Evolutionary conservation across 257 asterid species (phyloP), one percentile per base, ranked within the genome.

Genomic region (Nicotiana attenuata): DNA sequence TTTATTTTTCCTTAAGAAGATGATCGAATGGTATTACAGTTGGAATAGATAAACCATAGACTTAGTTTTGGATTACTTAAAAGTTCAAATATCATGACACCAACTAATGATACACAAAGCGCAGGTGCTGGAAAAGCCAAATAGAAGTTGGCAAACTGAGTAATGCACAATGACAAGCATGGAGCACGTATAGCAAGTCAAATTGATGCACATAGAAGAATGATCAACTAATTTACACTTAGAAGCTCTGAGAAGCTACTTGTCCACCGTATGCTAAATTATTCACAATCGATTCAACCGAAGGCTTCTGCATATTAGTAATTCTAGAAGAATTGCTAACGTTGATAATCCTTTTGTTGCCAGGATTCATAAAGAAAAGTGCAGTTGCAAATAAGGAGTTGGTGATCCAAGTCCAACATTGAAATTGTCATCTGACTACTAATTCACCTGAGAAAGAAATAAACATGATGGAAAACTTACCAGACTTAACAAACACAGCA

Each of bases 201-300:
- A 64, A 41, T 50, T n/a, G 20, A 19, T 24, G 60, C 41, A 77
- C 55, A 76, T 24, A 56, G 11, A 41, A 41, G 17, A 69, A 20
- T 69, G 29, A 53, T 69, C 50, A 56, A n/a, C 64, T 55, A 63
- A 41, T 63, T 17, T 50, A 45, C 76, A 80, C 63, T 80, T 80
- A n/a, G 82, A 80, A 80, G 75, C 29, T 20, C 33, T n/a, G 33
- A 64, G 53, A 31, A 80, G 8, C 31, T 89, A 91, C 98, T 93
- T 92, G 93, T 80, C 99, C 99, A 26, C 92, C 91, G 55, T 91
- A 90, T 81, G 66, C 86, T 85, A 96, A 86, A 84, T 89, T 67
- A 80, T 88, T 89, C 28, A 90, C 82, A 28, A 96, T 91, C 9
- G 97, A 92, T 73, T 92, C 92, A 22, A 91, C 98, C 61, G 92